Conservation (phyloP, 768 basidiomycete species). For the Boletus reticulatus region DNA sequence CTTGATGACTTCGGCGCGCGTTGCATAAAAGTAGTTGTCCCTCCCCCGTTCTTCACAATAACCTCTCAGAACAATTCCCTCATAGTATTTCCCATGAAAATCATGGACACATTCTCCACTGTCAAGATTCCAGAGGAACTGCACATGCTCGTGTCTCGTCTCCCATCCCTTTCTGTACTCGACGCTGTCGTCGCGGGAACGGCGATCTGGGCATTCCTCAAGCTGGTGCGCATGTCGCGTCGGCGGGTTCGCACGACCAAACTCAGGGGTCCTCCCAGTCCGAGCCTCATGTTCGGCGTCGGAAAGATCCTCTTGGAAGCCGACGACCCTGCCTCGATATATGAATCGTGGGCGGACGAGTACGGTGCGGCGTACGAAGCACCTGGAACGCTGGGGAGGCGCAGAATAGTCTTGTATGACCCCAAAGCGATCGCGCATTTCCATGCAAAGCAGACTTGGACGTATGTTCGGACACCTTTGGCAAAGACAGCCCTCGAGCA, state of each 20-base stretch:
- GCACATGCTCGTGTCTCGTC: background rate
- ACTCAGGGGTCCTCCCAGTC: constrained; percentile 17
- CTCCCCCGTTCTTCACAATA: no score
- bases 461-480: constrained; percentile 41
- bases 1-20: no score
- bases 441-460: constrained; percentile 10
- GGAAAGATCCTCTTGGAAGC: constrained; percentile 2
- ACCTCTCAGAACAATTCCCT: no score
- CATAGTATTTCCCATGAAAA: no score
- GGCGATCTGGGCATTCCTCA: constrained; percentile 6
- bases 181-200: background rate
- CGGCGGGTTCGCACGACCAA: constrained; percentile 11
- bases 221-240: constrained; percentile 5
- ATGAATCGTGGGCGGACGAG: constrained; percentile 19
- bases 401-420: constrained; percentile 33
- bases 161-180: background rate
- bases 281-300: constrained; percentile 16
- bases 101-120: background rate
- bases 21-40: no score
- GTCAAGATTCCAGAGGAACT: background rate
- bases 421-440: constrained; percentile 33
- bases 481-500: constrained; percentile 33
- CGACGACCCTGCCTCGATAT: constrained; percentile 5
- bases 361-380: constrained; percentile 15
- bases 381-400: constrained; percentile 10